Evolutionary conservation across 75 land plant genomes (phyloP), one percentile per base, ranked within the genome.

Genomic region (Cupressus sempervirens): DNA sequence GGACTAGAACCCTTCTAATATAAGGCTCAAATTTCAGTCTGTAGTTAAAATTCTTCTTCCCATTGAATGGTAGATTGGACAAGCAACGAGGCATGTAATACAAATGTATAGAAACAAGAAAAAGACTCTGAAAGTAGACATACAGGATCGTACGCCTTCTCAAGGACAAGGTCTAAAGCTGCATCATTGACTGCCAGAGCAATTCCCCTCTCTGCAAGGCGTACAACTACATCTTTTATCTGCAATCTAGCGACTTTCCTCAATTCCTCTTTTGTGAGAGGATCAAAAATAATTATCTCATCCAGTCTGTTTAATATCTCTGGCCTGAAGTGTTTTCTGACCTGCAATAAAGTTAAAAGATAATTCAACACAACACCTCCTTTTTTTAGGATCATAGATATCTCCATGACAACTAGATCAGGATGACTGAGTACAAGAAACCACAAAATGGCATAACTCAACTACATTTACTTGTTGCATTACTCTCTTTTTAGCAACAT

Each of bases 211-310:
- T 98, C 96, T 23, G 99, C 99, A 30, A 98, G 93, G 3, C 99
- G 92, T 5, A 84, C 77, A 0, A 98, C 99, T 40, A 98, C 94
- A 80, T 98, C 95, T 86, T 92, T 96, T 97, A 96, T 94, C 84
- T 96, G 99, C 79, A 96, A 46, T 80, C 99, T 94, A 2, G 96
- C 95, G 18, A 98, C 97, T 83, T 94, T 95, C 54, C 91, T 93
- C 29, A 98, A 86, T 52, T 98, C 95, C 3, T 94, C 97, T 80
- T 95, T 97, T 15, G 94, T 91, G 32, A 98, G 93, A 67, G 99
- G 99, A 85, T 96, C 94, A 79, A 98, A 98, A 8, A 98, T 87
- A n/a, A 98, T 98, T 54, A 98, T 93, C 88, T 98, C 98, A 88
- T 98, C 99, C 56, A 98, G 90, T n/a, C 99, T 58, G 85, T 98